Evolutionary conservation across 352 stramenopile species (phyloP).

Genomic region (Heterotrichella gracilis): DNA sequence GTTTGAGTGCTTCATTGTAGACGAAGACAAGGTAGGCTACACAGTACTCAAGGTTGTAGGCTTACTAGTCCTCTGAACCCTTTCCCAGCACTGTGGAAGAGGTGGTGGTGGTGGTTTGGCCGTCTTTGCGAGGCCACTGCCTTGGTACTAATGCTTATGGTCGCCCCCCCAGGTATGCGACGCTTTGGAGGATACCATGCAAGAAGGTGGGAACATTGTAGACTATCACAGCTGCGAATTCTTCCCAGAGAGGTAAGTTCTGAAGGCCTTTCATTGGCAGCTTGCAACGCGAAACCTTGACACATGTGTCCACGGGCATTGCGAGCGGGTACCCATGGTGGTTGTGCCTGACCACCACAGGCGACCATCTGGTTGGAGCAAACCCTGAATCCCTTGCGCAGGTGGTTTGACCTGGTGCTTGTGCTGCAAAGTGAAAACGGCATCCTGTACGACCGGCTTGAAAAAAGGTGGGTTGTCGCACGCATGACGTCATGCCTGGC

Average conservation of each 20-base stretch:
- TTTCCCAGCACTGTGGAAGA: not conserved
- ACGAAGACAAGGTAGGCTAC: constrained; percentile 34
- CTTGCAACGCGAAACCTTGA: too few species aligned
- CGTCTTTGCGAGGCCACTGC: too few species aligned
- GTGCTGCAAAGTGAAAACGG: constrained; percentile 46
- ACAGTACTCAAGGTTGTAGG: not conserved
- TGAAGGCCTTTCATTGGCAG: too few species aligned
- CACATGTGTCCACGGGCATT: too few species aligned
- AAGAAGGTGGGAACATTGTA: constrained; percentile 35
- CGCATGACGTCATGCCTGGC: too few species aligned
- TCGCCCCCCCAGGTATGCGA: constrained; percentile 26
- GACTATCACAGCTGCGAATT: constrained; percentile 57
- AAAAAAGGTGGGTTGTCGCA: too few species aligned
- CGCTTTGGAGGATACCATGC: constrained; percentile 43
- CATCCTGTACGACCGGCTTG: constrained; percentile 38
- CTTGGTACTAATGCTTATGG: not conserved
- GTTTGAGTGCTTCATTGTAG: constrained; percentile 43
- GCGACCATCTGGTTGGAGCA: too few species aligned
- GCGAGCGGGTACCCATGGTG: too few species aligned
- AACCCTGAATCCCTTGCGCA: too few species aligned
- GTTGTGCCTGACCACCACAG: too few species aligned
- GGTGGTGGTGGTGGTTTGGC: too few species aligned
- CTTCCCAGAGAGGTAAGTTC: constrained; percentile 47
- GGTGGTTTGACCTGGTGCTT: constrained; percentile 53
- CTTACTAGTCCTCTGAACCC: not conserved